Conservation (phyloP, 73 alveolate species). For the Stentor roeselii region DNA sequence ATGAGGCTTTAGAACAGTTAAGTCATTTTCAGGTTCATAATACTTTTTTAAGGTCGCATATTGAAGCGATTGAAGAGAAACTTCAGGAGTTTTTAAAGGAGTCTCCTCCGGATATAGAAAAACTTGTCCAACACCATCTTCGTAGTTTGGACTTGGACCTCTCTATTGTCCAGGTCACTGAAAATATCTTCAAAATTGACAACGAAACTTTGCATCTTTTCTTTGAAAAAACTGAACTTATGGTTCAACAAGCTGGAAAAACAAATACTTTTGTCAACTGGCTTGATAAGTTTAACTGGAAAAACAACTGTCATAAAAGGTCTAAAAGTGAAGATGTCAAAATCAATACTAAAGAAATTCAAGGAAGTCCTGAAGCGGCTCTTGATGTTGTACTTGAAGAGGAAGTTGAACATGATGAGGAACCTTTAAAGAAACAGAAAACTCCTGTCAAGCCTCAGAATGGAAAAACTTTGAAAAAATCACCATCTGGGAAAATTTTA, state of each 20-base stretch:
- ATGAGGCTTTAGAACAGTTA: neutral
- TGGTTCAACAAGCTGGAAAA: constrained; percentile 1
- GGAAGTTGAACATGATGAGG: neutral
- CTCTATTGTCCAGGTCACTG: neutral
- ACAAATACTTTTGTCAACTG: neutral
- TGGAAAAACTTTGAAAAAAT: neutral
- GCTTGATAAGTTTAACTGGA: neutral
- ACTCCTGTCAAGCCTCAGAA: neutral
- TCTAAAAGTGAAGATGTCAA: constrained; percentile 5
- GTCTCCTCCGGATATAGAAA: neutral
- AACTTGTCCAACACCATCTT: neutral
- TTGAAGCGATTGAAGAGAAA: neutral
- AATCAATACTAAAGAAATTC: neutral
- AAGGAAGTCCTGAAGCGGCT: neutral
- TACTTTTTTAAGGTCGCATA: neutral
- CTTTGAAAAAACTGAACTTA: neutral
- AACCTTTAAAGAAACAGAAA: neutral
- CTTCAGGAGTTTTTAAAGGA: neutral
- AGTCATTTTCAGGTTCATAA: neutral
- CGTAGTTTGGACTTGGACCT: neutral
- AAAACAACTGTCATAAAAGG: neutral
- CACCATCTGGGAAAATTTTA: neutral
- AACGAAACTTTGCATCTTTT: neutral
- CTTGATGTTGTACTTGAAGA: neutral
- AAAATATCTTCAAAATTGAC: neutral